These are phyloP conservation scores for Suhomyces kilbournensis DNA, from an alignment of 805 yeast genomes.

Conservation along the genomic window DNA sequence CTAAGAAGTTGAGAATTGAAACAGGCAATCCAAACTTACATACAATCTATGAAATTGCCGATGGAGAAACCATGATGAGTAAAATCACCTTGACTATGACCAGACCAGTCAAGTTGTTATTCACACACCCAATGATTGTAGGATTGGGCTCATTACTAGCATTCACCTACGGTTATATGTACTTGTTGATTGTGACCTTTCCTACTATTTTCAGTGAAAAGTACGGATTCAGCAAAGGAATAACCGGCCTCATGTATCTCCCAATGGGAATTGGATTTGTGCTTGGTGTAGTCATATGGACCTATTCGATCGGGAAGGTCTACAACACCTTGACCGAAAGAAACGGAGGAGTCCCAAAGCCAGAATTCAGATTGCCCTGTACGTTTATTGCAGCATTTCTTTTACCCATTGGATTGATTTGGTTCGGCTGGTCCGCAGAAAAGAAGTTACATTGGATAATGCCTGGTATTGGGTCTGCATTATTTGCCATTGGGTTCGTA, in stretches of 20 bases:
- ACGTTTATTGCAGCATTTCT: constrained; percentile 48
- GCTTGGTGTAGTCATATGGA: constrained; percentile 50
- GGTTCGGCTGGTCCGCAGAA: constrained; percentile 74
- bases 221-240: constrained; percentile 48
- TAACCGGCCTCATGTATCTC: constrained; percentile 57
- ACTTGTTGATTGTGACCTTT: constrained; percentile 58
- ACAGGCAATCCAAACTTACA: constrained; percentile 58
- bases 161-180: constrained; percentile 63
- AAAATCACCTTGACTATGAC: constrained; percentile 46
- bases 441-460: constrained; percentile 56
- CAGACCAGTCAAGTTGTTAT: constrained; percentile 52
- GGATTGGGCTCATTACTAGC: constrained; percentile 66
- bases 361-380: constrained; percentile 58
- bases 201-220: constrained; percentile 48
- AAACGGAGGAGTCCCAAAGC: constrained; percentile 55
- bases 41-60: constrained; percentile 60
- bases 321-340: constrained; percentile 35
- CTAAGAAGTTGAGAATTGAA: constrained; percentile 43
- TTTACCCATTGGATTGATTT: constrained; percentile 58
- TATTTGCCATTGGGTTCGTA: constrained; percentile 58
- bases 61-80: constrained; percentile 39
- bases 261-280: constrained; percentile 56
- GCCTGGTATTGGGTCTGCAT: constrained; percentile 57
- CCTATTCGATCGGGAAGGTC: constrained; percentile 39
- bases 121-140: constrained; percentile 60